These are phyloP conservation scores for Sergeia podlipaevii DNA, from an alignment of 208 protist genomes.

Conservation along the genomic window DNA sequence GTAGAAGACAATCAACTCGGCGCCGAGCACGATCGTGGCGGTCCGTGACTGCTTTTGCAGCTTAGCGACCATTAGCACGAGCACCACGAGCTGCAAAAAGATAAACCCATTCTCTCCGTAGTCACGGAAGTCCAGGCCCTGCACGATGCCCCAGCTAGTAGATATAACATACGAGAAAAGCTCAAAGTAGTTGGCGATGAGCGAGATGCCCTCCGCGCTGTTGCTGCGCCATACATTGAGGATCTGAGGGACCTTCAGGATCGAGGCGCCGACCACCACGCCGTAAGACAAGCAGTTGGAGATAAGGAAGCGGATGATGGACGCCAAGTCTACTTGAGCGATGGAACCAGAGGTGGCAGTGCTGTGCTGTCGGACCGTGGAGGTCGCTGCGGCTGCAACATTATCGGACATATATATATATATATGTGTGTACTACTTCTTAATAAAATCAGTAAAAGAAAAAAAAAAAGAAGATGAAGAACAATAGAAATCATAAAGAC, in stretches of 20 bases:
- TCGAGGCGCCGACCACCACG: constrained; percentile 72
- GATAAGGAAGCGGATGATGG: constrained; percentile 45
- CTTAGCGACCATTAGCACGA: constrained; percentile 61
- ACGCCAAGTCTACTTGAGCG: constrained; percentile 9
- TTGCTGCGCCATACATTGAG: constrained; percentile 46
- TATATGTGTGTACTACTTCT: no score
- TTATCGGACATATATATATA: no score
- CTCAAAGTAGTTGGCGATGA: constrained; percentile 57
- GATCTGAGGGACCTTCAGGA: constrained; percentile 88
- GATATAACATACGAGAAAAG: constrained; percentile 74
- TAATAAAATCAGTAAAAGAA: no score
- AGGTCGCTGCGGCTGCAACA: no score
- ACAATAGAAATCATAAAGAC: no score
- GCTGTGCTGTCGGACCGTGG: background rate
- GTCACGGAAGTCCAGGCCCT: constrained; percentile 61
- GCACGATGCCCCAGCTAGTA: constrained; percentile 74
- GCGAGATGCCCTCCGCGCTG: constrained; percentile 68
- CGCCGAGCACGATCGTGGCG: constrained; percentile 26
- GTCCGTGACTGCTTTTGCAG: constrained; percentile 36
- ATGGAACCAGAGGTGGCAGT: background rate
- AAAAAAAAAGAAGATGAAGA: no score
- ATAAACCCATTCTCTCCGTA: constrained; percentile 83
- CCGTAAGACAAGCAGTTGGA: constrained; percentile 69
- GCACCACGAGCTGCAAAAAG: constrained; percentile 52
- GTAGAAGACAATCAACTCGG: constrained; percentile 25